Conservation (phyloP, 345 rosid genomes). For the Acer yangbiense region DNA sequence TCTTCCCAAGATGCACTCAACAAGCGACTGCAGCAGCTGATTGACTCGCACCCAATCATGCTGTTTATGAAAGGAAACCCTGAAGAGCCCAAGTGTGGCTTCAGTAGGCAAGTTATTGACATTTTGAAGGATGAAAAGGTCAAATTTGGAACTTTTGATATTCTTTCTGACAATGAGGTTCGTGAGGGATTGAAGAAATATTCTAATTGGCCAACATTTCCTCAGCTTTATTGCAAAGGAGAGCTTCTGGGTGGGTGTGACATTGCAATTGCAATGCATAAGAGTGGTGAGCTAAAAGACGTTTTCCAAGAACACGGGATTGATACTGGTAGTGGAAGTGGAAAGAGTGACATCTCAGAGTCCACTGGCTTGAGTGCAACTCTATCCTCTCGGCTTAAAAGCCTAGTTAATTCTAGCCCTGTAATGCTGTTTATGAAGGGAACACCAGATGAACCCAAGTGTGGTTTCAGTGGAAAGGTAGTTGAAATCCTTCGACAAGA, state of each 20-base stretch:
- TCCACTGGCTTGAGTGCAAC: slow-evolving; percentile 59
- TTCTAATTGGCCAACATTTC: slow-evolving; percentile 99
- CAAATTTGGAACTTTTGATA: slow-evolving; percentile 81
- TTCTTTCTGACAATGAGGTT: slow-evolving; percentile 70
- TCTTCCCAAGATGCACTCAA: slow-evolving; percentile 45
- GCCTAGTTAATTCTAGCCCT: slow-evolving; percentile 64
- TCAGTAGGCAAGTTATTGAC: slow-evolving; percentile 77
- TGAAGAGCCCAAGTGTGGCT: slow-evolving; percentile 88
- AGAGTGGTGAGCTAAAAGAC: slow-evolving; percentile 84
- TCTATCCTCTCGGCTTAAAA: slow-evolving; percentile 55
- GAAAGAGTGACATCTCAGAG: slow-evolving; percentile 52
- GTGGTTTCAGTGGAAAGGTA: slow-evolving; percentile 91
- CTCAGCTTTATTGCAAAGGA: slow-evolving; percentile 93
- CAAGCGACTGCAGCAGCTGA: slow-evolving; percentile 60
- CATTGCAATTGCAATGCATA: slow-evolving; percentile 84
- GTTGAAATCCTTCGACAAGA: slow-evolving; percentile 81
- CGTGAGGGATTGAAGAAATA: slow-evolving; percentile 93
- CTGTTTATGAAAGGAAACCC: slow-evolving; percentile 92
- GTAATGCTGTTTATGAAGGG: slow-evolving; percentile 98
- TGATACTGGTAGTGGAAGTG: slow-evolving; percentile 36
- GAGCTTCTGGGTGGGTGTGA: slow-evolving; percentile 97
- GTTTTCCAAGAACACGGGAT: slow-evolving; percentile 69
- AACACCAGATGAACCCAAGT: slow-evolving; percentile 80
- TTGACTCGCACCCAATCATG: slow-evolving; percentile 76
- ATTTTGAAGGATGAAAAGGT: slow-evolving; percentile 78